phyloP scores from a whole-genome alignment of 768 basidiomycete genomes.

The Tulasnella sp. region DNA sequence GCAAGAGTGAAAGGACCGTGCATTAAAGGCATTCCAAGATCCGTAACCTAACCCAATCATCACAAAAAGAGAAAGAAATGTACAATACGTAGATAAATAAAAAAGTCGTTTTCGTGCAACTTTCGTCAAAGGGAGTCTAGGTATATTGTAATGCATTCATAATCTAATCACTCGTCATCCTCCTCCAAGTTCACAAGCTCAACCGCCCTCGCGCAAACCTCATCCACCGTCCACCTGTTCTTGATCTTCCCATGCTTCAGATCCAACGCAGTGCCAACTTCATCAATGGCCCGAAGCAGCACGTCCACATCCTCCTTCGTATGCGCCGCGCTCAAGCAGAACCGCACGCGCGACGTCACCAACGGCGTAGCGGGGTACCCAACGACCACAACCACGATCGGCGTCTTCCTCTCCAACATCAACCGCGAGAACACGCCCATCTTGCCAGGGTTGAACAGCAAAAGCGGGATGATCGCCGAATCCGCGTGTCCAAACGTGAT shows the following conservation, averaged over 20 bases:
- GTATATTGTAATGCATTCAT: not conserved
- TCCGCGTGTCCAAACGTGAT: slow-evolving; percentile 89
- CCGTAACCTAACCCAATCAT: not conserved
- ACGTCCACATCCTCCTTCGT: slow-evolving; percentile 94
- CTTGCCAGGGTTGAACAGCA: slow-evolving; percentile 89
- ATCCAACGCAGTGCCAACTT: slow-evolving; percentile 81
- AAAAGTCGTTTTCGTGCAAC: not conserved
- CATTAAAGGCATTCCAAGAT: not conserved
- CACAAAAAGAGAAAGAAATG: not conserved
- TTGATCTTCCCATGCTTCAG: slow-evolving; percentile 59
- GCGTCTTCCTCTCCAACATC: slow-evolving; percentile 71
- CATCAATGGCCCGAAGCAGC: slow-evolving; percentile 77
- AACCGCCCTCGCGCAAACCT: slow-evolving; percentile 56
- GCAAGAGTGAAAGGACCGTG: not conserved
- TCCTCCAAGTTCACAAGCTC: slow-evolving; percentile 49
- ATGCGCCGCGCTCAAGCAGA: slow-evolving; percentile 90
- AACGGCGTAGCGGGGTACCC: slow-evolving; percentile 86
- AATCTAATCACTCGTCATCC: not conserved
- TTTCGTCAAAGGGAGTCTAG: not conserved
- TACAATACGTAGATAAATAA: not conserved
- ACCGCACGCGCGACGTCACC: slow-evolving; percentile 77
- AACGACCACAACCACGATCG: slow-evolving; percentile 82
- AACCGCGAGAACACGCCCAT: slow-evolving; percentile 84
- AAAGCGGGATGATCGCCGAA: slow-evolving; percentile 85
- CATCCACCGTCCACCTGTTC: slow-evolving; percentile 70